Base-by-base conservation (phyloP, 768 basidiomycete species). In the Cubamyces sp. region DNA sequence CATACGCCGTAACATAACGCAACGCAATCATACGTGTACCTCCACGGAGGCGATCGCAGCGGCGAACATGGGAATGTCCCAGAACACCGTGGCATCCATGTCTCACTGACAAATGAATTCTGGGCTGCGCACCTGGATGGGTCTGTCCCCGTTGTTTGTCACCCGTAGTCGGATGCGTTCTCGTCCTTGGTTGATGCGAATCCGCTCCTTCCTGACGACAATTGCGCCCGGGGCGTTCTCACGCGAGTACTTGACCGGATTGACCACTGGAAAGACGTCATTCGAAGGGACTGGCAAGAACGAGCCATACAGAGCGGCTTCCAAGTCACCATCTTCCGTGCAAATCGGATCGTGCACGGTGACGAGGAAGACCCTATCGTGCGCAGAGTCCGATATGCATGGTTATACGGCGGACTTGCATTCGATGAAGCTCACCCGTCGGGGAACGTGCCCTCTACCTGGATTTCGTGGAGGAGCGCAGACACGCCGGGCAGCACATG, bases 321-420 rank as follows among this genome's bases (percentile, higher is more conserved):
- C 77, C 19, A 98, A 77, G 70, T 96, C 77, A 0, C 94, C 94
- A 42, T 82, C 75, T 61, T 93, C 87, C 0, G 93, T 88, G 72
- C 90, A 93, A 64, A 99, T 88, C 19, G 97, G 96, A 68, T 96
- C 90, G 70, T 98, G 96, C 1, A 98, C 93, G 0, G 96, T 96
- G 40, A 98, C 96, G n/a, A 99, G 83, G 77, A 98, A 99, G 0
- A 94, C 91, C 0, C 88, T 91, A 63, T 6, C 3, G n/a, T n/a
- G 39, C 18, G 15, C 40, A 15, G 14, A 30, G 21, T 25, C 25
- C 9, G n/a, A 49, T 39, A 26, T 42, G 28, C 23, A 28, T 9
- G 51, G 14, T 41, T 0, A 34, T 18, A 53, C 42, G 9, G 34
- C 34, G 34, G 34, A 11, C 34, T 40, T 19, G 28, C 42, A n/a